Conservation (phyloP, 768 basidiomycete species). For the Atractiella rhizophila region DNA sequence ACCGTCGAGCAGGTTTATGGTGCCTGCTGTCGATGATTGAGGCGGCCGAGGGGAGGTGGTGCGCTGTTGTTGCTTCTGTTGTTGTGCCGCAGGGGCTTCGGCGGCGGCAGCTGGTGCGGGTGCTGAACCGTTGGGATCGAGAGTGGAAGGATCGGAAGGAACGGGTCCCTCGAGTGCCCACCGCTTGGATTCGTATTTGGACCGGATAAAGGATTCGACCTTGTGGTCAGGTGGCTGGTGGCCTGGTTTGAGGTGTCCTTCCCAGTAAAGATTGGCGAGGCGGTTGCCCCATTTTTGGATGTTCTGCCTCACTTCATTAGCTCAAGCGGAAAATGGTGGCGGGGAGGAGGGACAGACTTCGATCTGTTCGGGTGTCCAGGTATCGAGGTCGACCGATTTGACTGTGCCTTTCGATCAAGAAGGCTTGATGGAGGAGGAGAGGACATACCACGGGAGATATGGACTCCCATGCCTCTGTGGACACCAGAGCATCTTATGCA, state of each 20-base stretch:
- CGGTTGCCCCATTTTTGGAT: slow-evolving; percentile 88
- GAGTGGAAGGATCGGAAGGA: slow-evolving; percentile 23
- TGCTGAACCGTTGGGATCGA: slow-evolving; percentile 16
- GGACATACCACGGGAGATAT: slow-evolving; percentile 26
- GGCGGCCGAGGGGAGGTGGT: neutral
- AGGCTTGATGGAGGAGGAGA: neutral
- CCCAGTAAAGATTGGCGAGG: slow-evolving; percentile 87
- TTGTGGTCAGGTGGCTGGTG: slow-evolving; percentile 90
- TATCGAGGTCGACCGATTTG: slow-evolving; percentile 88
- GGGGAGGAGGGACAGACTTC: slow-evolving; percentile 28
- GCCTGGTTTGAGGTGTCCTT: slow-evolving; percentile 71
- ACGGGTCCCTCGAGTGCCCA: slow-evolving; percentile 83
- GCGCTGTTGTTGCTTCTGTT: neutral
- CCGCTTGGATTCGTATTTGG: slow-evolving; percentile 75
- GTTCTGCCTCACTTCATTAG: slow-evolving; percentile 11
- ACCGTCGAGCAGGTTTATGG: neutral
- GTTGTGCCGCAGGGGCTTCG: slow-evolving; percentile 12
- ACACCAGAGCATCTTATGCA: slow-evolving; percentile 96
- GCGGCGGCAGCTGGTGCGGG: slow-evolving; percentile 18
- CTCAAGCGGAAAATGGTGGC: neutral
- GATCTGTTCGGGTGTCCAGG: slow-evolving; percentile 97
- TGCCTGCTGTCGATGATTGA: neutral
- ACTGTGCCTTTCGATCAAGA: slow-evolving; percentile 23
- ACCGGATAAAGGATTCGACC: slow-evolving; percentile 90
- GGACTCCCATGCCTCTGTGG: slow-evolving; percentile 92